Conservation (phyloP, 129 eudicot genomes). For the Flaveria robusta region DNA sequence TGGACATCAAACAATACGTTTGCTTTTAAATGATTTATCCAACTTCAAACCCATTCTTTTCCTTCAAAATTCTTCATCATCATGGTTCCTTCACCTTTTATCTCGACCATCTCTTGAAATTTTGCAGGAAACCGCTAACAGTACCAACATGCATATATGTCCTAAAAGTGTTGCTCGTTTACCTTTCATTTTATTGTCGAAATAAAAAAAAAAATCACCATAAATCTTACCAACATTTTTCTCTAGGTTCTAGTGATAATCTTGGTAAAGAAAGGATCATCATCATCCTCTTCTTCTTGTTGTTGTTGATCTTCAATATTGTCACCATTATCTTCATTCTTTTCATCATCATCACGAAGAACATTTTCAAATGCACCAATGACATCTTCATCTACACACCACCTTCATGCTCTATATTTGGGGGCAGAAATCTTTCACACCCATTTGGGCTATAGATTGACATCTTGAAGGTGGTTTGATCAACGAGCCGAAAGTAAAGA, state of each 20-base stretch:
- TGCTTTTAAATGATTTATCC: neutral
- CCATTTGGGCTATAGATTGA: slow-evolving; percentile 20
- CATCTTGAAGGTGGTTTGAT: slow-evolving; percentile 14
- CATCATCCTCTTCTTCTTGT: slow-evolving; percentile 4
- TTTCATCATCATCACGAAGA: neutral
- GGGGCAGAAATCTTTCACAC: slow-evolving; percentile 2
- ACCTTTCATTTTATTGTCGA: no score
- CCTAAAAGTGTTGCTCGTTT: no score
- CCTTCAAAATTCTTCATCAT: slow-evolving; percentile 20
- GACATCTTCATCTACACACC: neutral
- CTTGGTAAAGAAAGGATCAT: slow-evolving; percentile 17
- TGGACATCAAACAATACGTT: neutral
- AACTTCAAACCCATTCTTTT: slow-evolving; percentile 14
- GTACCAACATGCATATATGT: neutral
- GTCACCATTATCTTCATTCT: neutral
- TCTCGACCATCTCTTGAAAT: slow-evolving; percentile 23
- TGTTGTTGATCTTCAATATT: slow-evolving; percentile 9
- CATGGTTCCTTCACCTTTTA: neutral
- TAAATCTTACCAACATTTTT: neutral
- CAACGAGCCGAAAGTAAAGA: slow-evolving; percentile 17
- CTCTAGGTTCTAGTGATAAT: neutral
- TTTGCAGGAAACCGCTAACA: slow-evolving; percentile 21
- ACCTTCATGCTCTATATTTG: neutral
- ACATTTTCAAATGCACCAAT: neutral
- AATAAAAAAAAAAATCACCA: no score